Evolutionary conservation across 495 filamentous ascomycete species (phyloP).

Genomic region (Letharia columbiana): DNA sequence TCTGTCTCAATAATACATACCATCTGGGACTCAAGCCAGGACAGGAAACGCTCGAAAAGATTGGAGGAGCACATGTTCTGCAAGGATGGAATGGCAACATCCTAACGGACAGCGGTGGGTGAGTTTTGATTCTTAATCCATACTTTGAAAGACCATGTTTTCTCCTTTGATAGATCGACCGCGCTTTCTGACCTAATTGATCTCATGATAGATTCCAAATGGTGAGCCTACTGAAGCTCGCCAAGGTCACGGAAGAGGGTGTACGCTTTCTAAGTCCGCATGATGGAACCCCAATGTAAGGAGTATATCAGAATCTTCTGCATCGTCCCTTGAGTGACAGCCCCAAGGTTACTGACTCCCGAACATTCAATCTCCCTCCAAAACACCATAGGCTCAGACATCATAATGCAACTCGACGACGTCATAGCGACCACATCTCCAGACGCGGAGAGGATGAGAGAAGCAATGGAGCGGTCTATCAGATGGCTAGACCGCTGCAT

Average conservation of each 20-base stretch:
- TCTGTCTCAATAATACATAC: constrained; percentile 97
- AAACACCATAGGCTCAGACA: constrained; percentile 95
- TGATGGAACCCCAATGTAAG: constrained; percentile 84
- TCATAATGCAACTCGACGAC: constrained; percentile 99
- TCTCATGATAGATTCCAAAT: constrained; percentile 73
- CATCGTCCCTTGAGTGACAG: not conserved
- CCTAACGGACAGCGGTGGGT: constrained; percentile 96
- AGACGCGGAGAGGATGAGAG: constrained; percentile 73
- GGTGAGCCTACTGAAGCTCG: constrained; percentile 91
- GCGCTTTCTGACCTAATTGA: not conserved
- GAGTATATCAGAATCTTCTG: not conserved
- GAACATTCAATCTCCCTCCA: constrained; percentile 96
- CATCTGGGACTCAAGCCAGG: constrained; percentile 93
- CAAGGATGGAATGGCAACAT: constrained; percentile 95
- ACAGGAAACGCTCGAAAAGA: constrained; percentile 71
- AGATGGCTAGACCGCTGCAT: constrained; percentile 98
- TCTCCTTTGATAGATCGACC: not conserved
- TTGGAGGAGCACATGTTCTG: constrained; percentile 87
- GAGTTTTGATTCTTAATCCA: constrained; percentile 33
- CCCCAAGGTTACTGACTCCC: constrained; percentile 72
- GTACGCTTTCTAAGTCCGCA: constrained; percentile 92
- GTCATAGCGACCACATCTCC: constrained; percentile 93
- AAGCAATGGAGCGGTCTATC: constrained; percentile 93
- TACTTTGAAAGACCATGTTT: not conserved
- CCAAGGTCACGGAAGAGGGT: constrained; percentile 89